Evolutionary conservation across 2,329 filamentous ascomycete genomes (phyloP).

Genomic region (Hypomyces perniciosus): DNA sequence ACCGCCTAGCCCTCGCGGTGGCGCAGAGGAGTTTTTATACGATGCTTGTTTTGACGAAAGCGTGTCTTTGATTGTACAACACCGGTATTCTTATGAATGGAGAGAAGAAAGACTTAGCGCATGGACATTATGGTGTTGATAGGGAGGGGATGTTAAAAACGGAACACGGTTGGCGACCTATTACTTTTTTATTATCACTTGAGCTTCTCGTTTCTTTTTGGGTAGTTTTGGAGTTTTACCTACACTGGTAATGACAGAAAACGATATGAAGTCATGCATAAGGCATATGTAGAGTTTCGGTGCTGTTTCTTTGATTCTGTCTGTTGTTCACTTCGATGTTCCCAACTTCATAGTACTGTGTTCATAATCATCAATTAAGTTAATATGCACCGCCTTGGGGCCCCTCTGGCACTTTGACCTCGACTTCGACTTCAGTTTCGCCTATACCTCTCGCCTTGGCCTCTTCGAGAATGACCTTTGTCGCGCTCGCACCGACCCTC

Average conservation of each 20-base stretch:
- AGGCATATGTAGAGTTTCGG: background rate
- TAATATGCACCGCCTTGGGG: slow-evolving; percentile 5
- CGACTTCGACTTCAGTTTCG: slow-evolving; percentile 13
- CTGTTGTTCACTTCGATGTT: background rate
- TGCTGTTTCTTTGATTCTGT: background rate
- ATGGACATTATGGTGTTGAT: slow-evolving; percentile 7
- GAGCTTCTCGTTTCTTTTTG: slow-evolving; percentile 2
- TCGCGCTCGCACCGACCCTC: slow-evolving; percentile 51
- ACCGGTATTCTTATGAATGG: slow-evolving; percentile 8
- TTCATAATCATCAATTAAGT: background rate
- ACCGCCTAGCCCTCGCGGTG: background rate
- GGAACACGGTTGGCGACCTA: background rate
- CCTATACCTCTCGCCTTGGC: slow-evolving; percentile 44
- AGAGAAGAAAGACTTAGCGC: slow-evolving; percentile 7
- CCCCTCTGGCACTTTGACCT: slow-evolving; percentile 12
- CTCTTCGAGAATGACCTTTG: slow-evolving; percentile 48
- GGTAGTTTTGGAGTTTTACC: background rate
- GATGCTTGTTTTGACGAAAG: slow-evolving; percentile 7
- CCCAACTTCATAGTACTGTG: background rate
- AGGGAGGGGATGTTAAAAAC: background rate
- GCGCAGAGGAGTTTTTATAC: background rate
- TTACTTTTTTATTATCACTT: background rate
- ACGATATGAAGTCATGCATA: slow-evolving; percentile 1
- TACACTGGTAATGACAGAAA: background rate
- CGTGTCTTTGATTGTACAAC: slow-evolving; percentile 12